These are phyloP conservation scores for Aspergillus candidus DNA, from an alignment of 2,329 filamentous ascomycete genomes.

Conservation along the genomic window DNA sequence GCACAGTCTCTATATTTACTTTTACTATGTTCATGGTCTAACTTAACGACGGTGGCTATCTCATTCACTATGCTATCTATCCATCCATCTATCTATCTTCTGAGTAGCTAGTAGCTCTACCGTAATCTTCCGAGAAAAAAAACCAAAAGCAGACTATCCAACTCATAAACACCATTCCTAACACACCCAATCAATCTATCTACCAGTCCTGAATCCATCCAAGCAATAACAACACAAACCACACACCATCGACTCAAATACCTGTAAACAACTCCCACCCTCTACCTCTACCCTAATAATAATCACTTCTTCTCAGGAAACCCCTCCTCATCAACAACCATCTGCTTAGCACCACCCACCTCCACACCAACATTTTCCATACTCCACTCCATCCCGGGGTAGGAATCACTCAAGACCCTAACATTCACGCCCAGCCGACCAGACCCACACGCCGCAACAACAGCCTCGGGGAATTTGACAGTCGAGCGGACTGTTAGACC, in stretches of 20 bases:
- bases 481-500: slow-evolving; percentile 22
- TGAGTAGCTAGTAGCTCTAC: too few relatives aligned
- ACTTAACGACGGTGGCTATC: background rate
- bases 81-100: background rate
- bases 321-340: slow-evolving; percentile 11
- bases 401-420: slow-evolving; percentile 76
- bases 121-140: background rate
- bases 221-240: too few relatives aligned
- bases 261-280: background rate
- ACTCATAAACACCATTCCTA: too few relatives aligned
- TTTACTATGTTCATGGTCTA: background rate
- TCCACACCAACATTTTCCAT: slow-evolving; percentile 48
- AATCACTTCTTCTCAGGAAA: slow-evolving; percentile 12
- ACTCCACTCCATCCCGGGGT: slow-evolving; percentile 67
- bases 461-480: slow-evolving; percentile 27
- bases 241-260: background rate
- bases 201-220: background rate
- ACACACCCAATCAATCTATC: background rate
- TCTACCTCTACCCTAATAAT: background rate
- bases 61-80: background rate
- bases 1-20: background rate
- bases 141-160: background rate
- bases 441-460: slow-evolving; percentile 31
- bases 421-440: slow-evolving; percentile 60
- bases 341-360: slow-evolving; percentile 22